These are phyloP conservation scores for Pilatotrama ljubarskyi DNA, from an alignment of 768 basidiomycete species.

Conservation along the genomic window DNA sequence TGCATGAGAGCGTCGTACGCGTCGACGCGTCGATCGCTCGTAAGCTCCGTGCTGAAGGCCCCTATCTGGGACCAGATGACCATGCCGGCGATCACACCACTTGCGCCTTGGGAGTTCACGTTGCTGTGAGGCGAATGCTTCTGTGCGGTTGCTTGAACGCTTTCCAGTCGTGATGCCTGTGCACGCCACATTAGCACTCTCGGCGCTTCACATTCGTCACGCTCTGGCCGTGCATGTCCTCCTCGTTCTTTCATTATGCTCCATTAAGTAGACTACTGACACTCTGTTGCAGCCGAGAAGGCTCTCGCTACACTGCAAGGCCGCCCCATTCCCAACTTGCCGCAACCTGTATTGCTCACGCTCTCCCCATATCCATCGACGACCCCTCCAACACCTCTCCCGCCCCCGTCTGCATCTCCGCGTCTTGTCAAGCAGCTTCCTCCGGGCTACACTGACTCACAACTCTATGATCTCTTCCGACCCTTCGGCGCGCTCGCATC, in stretches of 20 bases:
- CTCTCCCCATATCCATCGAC: constrained; percentile 86
- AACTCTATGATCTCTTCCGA: constrained; percentile 83
- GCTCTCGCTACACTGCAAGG: constrained; percentile 83
- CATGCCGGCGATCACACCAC: too few species aligned
- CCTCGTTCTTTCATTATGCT: background rate
- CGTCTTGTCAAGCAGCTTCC: constrained; percentile 87
- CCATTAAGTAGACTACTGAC: constrained; percentile 14
- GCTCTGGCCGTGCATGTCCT: background rate
- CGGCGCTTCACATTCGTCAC: background rate
- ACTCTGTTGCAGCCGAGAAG: constrained; percentile 67
- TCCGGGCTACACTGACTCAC: constrained; percentile 59
- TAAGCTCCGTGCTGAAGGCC: background rate
- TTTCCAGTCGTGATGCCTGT: background rate
- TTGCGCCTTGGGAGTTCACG: too few species aligned
- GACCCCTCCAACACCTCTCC: constrained; percentile 69
- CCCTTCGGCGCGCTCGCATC: constrained; percentile 84
- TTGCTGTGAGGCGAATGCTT: background rate
- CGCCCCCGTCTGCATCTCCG: constrained; percentile 74
- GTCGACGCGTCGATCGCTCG: background rate
- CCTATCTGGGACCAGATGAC: background rate
- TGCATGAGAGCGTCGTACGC: background rate
- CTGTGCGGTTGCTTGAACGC: too few species aligned
- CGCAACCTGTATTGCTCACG: constrained; percentile 59
- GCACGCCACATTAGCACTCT: background rate
- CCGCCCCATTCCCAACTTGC: constrained; percentile 62